A percentile compares a stretch with the other conserved stretches of the same genome.
Conservation (phyloP, 495 filamentous ascomycete genomes). For the Opeltia flavorubescens region DNA sequence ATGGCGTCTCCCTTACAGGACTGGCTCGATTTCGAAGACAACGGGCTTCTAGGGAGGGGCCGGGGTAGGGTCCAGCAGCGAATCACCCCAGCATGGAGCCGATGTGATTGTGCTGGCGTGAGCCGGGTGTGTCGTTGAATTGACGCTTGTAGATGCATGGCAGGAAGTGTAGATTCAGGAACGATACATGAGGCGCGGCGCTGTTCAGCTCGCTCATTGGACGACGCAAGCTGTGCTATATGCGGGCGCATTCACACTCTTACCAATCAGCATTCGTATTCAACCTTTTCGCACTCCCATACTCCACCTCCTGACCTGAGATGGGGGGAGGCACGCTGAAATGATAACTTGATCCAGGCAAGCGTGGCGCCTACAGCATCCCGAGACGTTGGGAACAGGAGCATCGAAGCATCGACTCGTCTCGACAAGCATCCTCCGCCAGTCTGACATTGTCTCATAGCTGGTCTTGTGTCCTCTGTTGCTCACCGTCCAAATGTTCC, state of each 20-base stretch:
- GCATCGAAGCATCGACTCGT: conserved; percentile 1
- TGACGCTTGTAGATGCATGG: conserved; percentile 2
- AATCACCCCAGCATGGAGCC: background rate
- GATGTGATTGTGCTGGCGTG: background rate
- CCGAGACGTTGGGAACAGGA: background rate
- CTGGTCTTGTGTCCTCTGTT: too few relatives aligned
- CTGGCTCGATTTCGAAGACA: background rate
- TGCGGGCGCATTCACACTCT: background rate
- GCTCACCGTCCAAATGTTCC: background rate
- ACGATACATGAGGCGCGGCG: conserved; percentile 1
- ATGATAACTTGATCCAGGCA: conserved; percentile 2
- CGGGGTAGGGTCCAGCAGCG: background rate
- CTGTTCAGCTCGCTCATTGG: background rate
- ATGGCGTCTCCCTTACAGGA: background rate
- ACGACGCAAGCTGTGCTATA: background rate
- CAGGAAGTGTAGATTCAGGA: conserved; percentile 4
- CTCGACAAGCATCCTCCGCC: too few relatives aligned
- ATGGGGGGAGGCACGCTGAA: conserved; percentile 2
- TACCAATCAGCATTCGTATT: background rate
- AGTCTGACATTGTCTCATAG: too few relatives aligned
- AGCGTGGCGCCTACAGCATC: conserved; percentile 14
- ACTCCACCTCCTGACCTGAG: conserved; percentile 1
- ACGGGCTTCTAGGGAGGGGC: too few relatives aligned
- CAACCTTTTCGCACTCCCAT: background rate
- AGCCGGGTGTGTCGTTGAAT: background rate